Conservation (phyloP, 1,139 yeast genomes). For the Dujonia santamariae region DNA sequence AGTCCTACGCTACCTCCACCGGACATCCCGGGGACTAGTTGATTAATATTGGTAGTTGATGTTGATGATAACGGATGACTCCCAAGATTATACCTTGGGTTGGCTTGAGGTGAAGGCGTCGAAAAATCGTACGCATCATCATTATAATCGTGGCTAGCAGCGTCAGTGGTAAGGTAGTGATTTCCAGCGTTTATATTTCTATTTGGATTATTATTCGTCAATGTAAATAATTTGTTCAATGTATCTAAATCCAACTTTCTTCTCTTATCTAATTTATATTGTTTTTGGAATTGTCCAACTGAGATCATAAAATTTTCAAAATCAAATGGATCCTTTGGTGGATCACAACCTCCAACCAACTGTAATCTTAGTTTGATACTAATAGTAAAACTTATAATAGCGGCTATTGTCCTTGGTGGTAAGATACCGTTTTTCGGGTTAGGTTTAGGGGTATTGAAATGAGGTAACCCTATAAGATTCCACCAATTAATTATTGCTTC, state of each 20-base stretch:
- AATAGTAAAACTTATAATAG: conserved; percentile 59
- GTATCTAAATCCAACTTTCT: conserved; percentile 64
- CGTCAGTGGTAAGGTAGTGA: too few relatives aligned
- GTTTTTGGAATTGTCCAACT: conserved; percentile 59
- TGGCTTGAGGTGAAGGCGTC: too few relatives aligned
- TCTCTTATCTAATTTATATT: conserved; percentile 55
- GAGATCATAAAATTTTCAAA: conserved; percentile 60
- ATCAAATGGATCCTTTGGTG: conserved; percentile 87
- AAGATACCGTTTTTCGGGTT: conserved; percentile 48
- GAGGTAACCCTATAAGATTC: conserved; percentile 67
- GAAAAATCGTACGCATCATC: too few relatives aligned
- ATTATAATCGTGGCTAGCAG: too few relatives aligned
- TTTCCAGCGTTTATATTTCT: too few relatives aligned
- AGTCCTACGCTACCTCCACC: background rate
- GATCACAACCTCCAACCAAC: conserved; percentile 69
- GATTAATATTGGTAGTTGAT: background rate
- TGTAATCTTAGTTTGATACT: conserved; percentile 64
- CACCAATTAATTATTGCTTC: conserved; percentile 79
- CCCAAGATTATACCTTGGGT: too few relatives aligned
- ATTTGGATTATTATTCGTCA: conserved; percentile 61
- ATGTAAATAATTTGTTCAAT: conserved; percentile 53
- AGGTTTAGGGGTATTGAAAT: conserved; percentile 50
- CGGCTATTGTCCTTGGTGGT: conserved; percentile 65
- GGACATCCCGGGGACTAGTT: background rate
- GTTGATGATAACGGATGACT: too few relatives aligned